phyloP scores from a whole-genome alignment of 805 yeast species.

The Starmerella stigmatis region DNA sequence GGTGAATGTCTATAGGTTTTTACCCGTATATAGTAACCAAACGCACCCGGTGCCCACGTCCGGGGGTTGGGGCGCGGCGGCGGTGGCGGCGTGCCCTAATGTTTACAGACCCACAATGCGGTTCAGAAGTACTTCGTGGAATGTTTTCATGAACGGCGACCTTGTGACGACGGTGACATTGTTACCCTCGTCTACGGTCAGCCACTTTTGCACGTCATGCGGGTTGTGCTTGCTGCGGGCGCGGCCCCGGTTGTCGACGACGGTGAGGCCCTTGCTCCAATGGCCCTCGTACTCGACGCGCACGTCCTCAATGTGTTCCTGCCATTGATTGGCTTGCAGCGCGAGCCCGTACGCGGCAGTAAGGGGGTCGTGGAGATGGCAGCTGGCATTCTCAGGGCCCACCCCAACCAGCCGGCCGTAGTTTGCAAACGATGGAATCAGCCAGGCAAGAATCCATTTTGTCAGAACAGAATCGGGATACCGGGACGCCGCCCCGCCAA shows the following conservation, averaged over 20 bases:
- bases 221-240: slow-evolving; percentile 19
- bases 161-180: slow-evolving; percentile 19
- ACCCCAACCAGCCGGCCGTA: slow-evolving; percentile 22
- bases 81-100: background rate
- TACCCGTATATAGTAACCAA: background rate
- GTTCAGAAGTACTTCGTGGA: slow-evolving; percentile 12
- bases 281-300: slow-evolving; percentile 34
- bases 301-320: slow-evolving; percentile 27
- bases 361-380: slow-evolving; percentile 35
- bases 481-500: slow-evolving; percentile 14
- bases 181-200: slow-evolving; percentile 24
- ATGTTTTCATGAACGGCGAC: slow-evolving; percentile 21
- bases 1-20: background rate
- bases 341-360: slow-evolving; percentile 31
- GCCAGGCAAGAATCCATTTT: slow-evolving; percentile 32
- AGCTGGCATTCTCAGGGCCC: slow-evolving; percentile 21
- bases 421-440: slow-evolving; percentile 23
- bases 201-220: slow-evolving; percentile 25
- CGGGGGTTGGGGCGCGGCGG: background rate
- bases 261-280: slow-evolving; percentile 33
- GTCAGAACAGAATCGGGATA: slow-evolving; percentile 28
- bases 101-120: slow-evolving; percentile 9
- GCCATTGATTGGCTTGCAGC: slow-evolving; percentile 17
- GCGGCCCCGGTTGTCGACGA: slow-evolving; percentile 31
- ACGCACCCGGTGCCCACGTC: background rate